Evolutionary conservation across 2,329 filamentous ascomycete genomes (phyloP).

Genomic region (Mycosphaerelloides madeirae): DNA sequence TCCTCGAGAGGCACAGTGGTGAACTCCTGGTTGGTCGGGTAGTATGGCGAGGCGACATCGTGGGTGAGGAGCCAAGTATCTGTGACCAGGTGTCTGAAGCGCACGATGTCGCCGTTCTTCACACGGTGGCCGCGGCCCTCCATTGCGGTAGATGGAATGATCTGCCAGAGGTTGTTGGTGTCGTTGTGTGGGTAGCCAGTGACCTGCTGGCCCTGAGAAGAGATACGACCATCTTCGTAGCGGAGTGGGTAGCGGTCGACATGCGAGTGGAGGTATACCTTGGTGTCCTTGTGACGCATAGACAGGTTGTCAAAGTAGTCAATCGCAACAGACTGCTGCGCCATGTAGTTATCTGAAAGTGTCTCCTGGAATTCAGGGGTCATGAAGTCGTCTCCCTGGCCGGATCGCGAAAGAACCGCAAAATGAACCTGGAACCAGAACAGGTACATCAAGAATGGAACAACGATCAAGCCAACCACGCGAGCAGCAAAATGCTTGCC

Average conservation of each 20-base stretch:
- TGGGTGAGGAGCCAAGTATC: slow-evolving; percentile 85
- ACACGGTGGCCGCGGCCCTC: slow-evolving; percentile 61
- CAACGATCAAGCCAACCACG: slow-evolving; percentile 75
- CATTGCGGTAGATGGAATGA: slow-evolving; percentile 61
- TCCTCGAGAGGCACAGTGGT: slow-evolving; percentile 73
- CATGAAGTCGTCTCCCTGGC: slow-evolving; percentile 98
- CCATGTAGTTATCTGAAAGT: slow-evolving; percentile 88
- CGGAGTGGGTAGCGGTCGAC: slow-evolving; percentile 81
- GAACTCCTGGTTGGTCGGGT: slow-evolving; percentile 97
- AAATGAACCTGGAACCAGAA: slow-evolving; percentile 99
- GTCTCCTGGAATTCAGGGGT: slow-evolving; percentile 97
- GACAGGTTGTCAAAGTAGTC: slow-evolving; percentile 87
- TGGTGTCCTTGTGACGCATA: slow-evolving; percentile 94
- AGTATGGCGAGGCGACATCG: slow-evolving; percentile 94
- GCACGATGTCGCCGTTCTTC: slow-evolving; percentile 77
- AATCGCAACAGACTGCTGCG: slow-evolving; percentile 77
- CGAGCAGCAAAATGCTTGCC: slow-evolving; percentile 86
- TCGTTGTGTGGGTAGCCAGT: slow-evolving; percentile 98
- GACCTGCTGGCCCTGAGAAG: slow-evolving; percentile 93
- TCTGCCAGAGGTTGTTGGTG: slow-evolving; percentile 98
- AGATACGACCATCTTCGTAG: slow-evolving; percentile 95
- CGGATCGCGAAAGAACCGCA: slow-evolving; percentile 77
- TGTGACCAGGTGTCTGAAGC: slow-evolving; percentile 80
- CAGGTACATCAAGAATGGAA: slow-evolving; percentile 95
- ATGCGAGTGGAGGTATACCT: slow-evolving; percentile 93